Base-by-base conservation (phyloP, 1,284 basidiomycete species). In the Veloporphyrellus conicus region DNA sequence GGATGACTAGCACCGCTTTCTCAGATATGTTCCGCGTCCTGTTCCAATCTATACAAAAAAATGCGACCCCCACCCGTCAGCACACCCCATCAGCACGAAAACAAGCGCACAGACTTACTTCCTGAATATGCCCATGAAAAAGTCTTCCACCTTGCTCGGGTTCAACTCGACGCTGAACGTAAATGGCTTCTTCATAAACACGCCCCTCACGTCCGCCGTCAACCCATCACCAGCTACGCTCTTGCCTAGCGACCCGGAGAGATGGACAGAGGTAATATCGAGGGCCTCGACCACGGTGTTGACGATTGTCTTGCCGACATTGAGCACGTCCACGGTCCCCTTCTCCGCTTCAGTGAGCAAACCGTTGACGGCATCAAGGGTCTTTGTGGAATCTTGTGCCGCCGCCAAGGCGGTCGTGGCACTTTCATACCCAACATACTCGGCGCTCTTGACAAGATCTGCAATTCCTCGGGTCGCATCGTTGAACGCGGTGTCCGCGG, bases 211-310 rank as follows among this genome's bases (percentile, higher is more conserved):
- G 18, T 39, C 22, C 23, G 40, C 29, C 6, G 7, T 19, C 7
- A 53, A 32, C 1, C 23, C 41, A 19, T 27, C 36, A 10, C 50
- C 43, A 3, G 25, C n/a, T 1, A 38, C 27, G 23, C 45, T 54
- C 41, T 43, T 41, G 14, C 50, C 29, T 3, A 52, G 28, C 11
- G 50, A 39, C 37, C 45, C 51, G 23, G 41, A 53, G 28, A 53
- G 28, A 8, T 41, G 45, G 20, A 54, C 3, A 12, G 45, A 49
- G n/a, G 51, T 54, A 5, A 50, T 42, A 6, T 44, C 15, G 18
- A 54, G 34, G 18, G 25, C 41, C 16, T 38, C 29, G 3, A 15
- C 8, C 12, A 29, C 41, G 2, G 22, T 23, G 5, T 18, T n/a
- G n/a, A 41, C 34, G 28, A 53, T 34, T 19, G 15, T 18, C 23